Evolutionary conservation across 2,329 filamentous ascomycete genomes (phyloP).

Genomic region (Arthrobotrys pseudoclavata): DNA sequence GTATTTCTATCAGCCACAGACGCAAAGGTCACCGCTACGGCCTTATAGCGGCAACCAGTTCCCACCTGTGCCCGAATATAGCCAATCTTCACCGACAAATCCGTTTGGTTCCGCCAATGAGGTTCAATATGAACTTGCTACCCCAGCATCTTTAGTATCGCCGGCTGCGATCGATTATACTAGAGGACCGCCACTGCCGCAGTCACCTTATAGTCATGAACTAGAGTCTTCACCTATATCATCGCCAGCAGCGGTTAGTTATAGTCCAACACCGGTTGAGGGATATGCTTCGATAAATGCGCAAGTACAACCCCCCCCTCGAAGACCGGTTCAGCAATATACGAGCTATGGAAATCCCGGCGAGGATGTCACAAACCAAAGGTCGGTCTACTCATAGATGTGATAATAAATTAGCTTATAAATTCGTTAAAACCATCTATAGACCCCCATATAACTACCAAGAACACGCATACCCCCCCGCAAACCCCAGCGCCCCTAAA

Average conservation of each 20-base stretch:
- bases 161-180: constrained; percentile 32
- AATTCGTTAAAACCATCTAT: background rate
- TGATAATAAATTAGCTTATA: background rate
- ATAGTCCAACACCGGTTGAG: background rate
- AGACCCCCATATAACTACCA: constrained; percentile 34
- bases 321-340: constrained; percentile 13
- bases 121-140: background rate
- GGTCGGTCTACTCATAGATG: background rate
- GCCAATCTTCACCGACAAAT: background rate
- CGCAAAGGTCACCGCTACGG: background rate
- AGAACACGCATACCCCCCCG: constrained; percentile 21
- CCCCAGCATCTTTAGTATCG: background rate
- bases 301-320: constrained; percentile 7
- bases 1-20: background rate
- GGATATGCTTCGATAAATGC: constrained; percentile 24
- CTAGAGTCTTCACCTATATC: background rate
- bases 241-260: constrained; percentile 8
- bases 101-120: background rate
- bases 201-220: constrained; percentile 19
- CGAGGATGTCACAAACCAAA: constrained; percentile 36
- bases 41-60: background rate
- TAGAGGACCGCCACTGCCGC: background rate
- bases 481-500: constrained; percentile 14
- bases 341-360: background rate
- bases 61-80: background rate